Conservation (phyloP, 2,329 filamentous ascomycete species). For the Dryadomyces quercivorus region DNA sequence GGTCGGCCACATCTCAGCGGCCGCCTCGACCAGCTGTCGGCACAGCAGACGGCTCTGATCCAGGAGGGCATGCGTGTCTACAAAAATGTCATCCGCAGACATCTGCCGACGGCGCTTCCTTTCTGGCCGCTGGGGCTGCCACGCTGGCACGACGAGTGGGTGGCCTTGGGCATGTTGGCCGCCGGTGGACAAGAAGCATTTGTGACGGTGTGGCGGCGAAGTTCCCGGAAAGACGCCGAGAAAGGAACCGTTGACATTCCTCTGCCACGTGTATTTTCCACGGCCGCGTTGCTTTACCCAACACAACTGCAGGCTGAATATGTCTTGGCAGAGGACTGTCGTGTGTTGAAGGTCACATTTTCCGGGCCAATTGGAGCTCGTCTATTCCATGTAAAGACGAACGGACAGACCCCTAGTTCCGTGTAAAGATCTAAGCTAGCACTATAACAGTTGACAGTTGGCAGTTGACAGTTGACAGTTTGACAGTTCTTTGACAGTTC, state of each 20-base stretch:
- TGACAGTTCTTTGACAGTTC: too few species aligned
- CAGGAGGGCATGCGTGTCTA: slow-evolving; percentile 20
- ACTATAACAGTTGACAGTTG: too few species aligned
- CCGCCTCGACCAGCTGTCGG: slow-evolving; percentile 15
- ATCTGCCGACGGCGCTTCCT: slow-evolving; percentile 13
- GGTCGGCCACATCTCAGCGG: slow-evolving; percentile 21
- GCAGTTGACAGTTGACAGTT: too few species aligned
- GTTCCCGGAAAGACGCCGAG: neutral
- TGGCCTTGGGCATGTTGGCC: slow-evolving; percentile 16
- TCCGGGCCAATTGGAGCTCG: neutral
- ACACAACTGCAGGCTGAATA: neutral
- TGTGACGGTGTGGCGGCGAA: neutral
- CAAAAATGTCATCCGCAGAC: slow-evolving; percentile 12
- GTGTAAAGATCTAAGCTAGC: neutral
- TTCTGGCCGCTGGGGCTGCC: slow-evolving; percentile 23
- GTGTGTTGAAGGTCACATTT: neutral
- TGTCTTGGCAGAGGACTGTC: neutral
- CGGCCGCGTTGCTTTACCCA: neutral
- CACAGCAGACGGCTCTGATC: slow-evolving; percentile 16
- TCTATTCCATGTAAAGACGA: neutral
- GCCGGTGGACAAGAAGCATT: slow-evolving; percentile 1
- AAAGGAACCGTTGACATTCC: neutral
- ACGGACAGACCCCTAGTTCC: too few species aligned
- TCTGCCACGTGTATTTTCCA: neutral
- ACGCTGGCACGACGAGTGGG: slow-evolving; percentile 20